These are phyloP conservation scores for Craspedostauros australis DNA, from an alignment of 108 stramenopile species.

Conservation along the genomic window DNA sequence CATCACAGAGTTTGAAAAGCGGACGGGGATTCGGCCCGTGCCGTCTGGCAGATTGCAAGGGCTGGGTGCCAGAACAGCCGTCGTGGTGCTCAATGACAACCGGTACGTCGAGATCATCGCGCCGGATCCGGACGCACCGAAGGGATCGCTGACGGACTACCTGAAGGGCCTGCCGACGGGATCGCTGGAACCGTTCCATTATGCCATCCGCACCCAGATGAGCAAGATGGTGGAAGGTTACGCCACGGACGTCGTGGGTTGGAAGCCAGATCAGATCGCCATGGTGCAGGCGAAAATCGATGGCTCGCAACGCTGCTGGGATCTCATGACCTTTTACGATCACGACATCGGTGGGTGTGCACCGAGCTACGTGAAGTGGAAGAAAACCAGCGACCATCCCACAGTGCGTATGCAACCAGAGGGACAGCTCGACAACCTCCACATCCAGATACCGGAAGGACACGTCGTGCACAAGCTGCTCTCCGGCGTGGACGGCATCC, in stretches of 20 bases:
- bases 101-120: slow-evolving; percentile 20
- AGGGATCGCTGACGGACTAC: slow-evolving; percentile 14
- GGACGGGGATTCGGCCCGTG: slow-evolving; percentile 13
- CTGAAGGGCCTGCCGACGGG: neutral
- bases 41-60: slow-evolving; percentile 12
- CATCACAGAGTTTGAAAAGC: slow-evolving; percentile 13
- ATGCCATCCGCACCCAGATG: slow-evolving; percentile 17
- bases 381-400: slow-evolving; percentile 14
- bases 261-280: slow-evolving; percentile 21
- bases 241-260: slow-evolving; percentile 21
- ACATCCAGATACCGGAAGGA: slow-evolving; percentile 3
- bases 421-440: neutral
- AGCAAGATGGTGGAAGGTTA: slow-evolving; percentile 12
- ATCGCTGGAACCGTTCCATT: slow-evolving; percentile 13
- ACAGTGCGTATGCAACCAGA: slow-evolving; percentile 3
- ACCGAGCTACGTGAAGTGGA: slow-evolving; percentile 14
- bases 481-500: slow-evolving; percentile 10
- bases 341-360: slow-evolving; percentile 18
- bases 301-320: slow-evolving; percentile 13
- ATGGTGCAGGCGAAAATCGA: slow-evolving; percentile 18
- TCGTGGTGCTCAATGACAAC: slow-evolving; percentile 13
- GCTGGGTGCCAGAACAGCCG: slow-evolving; percentile 20
- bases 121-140: slow-evolving; percentile 13
- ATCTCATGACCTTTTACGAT: slow-evolving; percentile 19
- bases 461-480: slow-evolving; percentile 20